Evolutionary conservation across 1,284 basidiomycete species (phyloP).

Genomic region (Puccinia polysora): DNA sequence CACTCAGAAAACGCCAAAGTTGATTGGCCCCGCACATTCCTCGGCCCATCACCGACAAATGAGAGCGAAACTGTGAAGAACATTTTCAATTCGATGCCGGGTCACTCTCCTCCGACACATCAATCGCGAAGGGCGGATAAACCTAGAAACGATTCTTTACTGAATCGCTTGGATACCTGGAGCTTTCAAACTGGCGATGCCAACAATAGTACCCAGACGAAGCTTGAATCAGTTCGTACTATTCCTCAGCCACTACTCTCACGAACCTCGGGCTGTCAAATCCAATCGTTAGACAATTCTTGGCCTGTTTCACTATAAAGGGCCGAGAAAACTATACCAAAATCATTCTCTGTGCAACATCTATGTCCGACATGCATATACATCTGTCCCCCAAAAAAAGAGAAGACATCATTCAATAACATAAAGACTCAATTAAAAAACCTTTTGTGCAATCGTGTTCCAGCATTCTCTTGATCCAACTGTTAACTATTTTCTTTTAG

Average conservation of each 20-base stretch:
- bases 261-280: neutral
- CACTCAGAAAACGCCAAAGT: conserved; percentile 1
- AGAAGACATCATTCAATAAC: too few relatives aligned
- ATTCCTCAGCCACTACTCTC: neutral
- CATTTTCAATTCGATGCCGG: conserved; percentile 11
- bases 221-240: too few relatives aligned
- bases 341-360: neutral
- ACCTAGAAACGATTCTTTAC: conserved; percentile 1
- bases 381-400: too few relatives aligned
- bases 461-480: too few relatives aligned
- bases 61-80: conserved; percentile 15
- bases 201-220: neutral
- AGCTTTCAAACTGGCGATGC: conserved; percentile 15
- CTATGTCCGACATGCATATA: conserved; percentile 13
- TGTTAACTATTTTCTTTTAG: too few relatives aligned
- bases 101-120: conserved; percentile 5
- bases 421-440: too few relatives aligned
- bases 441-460: too few relatives aligned
- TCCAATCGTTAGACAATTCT: conserved; percentile 18
- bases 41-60: neutral
- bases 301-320: conserved; percentile 14
- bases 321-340: neutral
- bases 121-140: conserved; percentile 15
- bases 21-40: conserved; percentile 9
- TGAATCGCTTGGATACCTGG: conserved; percentile 23